Evolutionary conservation across 106 monocot genomes (phyloP).

Genomic region (Platanthera zijinensis): DNA sequence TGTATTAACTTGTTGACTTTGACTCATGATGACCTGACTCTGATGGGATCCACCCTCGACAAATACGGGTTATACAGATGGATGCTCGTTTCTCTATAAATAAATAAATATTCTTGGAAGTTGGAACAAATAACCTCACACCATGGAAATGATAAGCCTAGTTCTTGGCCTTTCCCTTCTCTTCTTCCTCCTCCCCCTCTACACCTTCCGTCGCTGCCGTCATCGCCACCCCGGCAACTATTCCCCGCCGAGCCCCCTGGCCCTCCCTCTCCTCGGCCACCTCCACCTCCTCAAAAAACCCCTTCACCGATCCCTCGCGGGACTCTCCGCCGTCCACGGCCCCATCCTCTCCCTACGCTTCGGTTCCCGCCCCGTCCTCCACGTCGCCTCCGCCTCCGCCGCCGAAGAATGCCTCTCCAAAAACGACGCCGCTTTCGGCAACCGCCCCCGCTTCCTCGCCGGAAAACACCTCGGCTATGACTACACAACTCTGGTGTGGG

Average conservation of each 20-base stretch:
- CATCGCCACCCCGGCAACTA: background rate
- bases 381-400: conserved; percentile 29
- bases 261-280: conserved; percentile 47
- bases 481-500: conserved; percentile 23
- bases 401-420: conserved; percentile 45
- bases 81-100: too few species aligned
- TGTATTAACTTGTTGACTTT: too few species aligned
- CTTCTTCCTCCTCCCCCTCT: background rate
- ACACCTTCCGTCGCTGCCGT: background rate
- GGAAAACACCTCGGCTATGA: conserved; percentile 20
- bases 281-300: conserved; percentile 45
- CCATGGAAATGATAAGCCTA: background rate
- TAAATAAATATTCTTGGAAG: too few species aligned
- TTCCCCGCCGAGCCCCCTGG: conserved; percentile 10
- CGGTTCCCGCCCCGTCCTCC: conserved; percentile 47
- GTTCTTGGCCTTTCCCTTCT: background rate
- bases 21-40: too few species aligned
- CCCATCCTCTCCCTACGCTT: conserved; percentile 41
- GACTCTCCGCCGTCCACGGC: conserved; percentile 28
- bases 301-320: conserved; percentile 31
- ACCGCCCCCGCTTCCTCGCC: conserved; percentile 30
- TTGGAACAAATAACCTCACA: too few species aligned
- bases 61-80: too few species aligned
- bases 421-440: conserved; percentile 47
- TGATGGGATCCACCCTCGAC: too few species aligned